A percentile compares a stretch with the other conserved stretches of the same genome.
Evolutionary conservation across 352 stramenopile genomes (phyloP).

Genomic region (Phytophthora macrochlamydospora): DNA sequence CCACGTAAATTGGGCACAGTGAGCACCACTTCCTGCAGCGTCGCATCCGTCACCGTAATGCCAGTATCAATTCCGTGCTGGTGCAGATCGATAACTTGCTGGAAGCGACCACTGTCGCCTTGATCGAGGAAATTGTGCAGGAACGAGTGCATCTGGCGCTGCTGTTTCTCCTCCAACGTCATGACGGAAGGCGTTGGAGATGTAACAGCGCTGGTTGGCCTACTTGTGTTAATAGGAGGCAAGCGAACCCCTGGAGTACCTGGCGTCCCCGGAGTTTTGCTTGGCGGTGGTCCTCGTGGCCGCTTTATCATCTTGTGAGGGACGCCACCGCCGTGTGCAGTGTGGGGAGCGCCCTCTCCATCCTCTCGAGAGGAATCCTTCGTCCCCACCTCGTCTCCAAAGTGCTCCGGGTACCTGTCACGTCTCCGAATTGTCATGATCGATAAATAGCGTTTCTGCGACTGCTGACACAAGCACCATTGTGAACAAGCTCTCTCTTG

Average conservation of each 20-base stretch:
- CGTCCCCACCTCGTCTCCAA: slow-evolving; percentile 17
- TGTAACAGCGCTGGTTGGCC: slow-evolving; percentile 8
- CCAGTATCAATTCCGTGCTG: slow-evolving; percentile 89
- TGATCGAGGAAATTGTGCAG: slow-evolving; percentile 91
- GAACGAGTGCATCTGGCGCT: slow-evolving; percentile 89
- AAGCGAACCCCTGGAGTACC: slow-evolving; percentile 6
- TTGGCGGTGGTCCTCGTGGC: slow-evolving; percentile 15
- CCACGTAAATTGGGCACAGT: slow-evolving; percentile 68
- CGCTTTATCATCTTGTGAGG: slow-evolving; percentile 42
- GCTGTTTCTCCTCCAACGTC: slow-evolving; percentile 63
- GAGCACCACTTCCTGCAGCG: slow-evolving; percentile 89
- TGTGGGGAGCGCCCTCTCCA: slow-evolving; percentile 12
- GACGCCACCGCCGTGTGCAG: slow-evolving; percentile 7
- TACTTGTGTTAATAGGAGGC: slow-evolving; percentile 28
- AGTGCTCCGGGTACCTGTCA: slow-evolving; percentile 13
- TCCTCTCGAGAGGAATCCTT: slow-evolving; percentile 18
- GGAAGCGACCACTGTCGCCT: slow-evolving; percentile 68
- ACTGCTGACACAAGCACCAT: background rate
- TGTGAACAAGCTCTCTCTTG: too few species aligned
- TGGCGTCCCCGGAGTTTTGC: background rate
- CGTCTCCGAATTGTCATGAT: slow-evolving; percentile 28
- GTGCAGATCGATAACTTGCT: slow-evolving; percentile 80
- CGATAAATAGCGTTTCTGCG: background rate
- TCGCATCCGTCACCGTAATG: slow-evolving; percentile 88
- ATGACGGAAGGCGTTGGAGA: slow-evolving; percentile 17